Conservation (phyloP, 306 rosid species). For the Quercus parvula region DNA sequence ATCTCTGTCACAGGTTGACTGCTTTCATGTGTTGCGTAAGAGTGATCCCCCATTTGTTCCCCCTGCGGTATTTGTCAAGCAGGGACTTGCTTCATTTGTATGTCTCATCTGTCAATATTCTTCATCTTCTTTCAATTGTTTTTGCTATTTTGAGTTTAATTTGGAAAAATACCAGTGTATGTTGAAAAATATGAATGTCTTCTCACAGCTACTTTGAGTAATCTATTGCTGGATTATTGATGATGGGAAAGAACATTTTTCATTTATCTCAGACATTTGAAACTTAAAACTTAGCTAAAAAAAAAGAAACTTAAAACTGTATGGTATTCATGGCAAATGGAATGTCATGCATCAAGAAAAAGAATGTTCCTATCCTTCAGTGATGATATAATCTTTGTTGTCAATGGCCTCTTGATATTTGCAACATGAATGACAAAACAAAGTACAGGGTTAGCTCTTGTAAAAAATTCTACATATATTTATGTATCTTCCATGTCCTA, state of each 20-base stretch:
- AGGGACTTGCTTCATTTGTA: constrained; percentile 92
- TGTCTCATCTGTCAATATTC: constrained; percentile 32
- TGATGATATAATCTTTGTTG: not conserved
- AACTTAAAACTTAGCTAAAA: not conserved
- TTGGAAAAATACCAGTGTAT: not conserved
- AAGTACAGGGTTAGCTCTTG: not conserved
- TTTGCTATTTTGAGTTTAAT: not conserved
- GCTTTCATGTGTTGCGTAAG: constrained; percentile 95
- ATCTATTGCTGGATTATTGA: not conserved
- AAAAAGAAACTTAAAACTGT: not conserved
- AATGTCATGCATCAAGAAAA: not conserved
- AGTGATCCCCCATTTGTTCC: constrained; percentile 96
- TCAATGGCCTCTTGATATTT: not conserved
- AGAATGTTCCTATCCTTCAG: not conserved
- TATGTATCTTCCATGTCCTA: not conserved
- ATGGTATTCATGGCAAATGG: not conserved
- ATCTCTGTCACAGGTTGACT: constrained; percentile 69
- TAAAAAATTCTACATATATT: not conserved
- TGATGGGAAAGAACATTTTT: not conserved
- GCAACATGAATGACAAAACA: not conserved
- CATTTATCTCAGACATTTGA: not conserved
- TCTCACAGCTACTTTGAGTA: constrained; percentile 1
- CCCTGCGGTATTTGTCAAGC: constrained; percentile 77
- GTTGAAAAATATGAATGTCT: constrained; percentile 4
- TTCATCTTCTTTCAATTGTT: constrained; percentile 4